Evolutionary conservation across 331 rosid genomes (phyloP), one percentile per base, ranked within the genome.

Genomic region (Telfairia occidentalis): DNA sequence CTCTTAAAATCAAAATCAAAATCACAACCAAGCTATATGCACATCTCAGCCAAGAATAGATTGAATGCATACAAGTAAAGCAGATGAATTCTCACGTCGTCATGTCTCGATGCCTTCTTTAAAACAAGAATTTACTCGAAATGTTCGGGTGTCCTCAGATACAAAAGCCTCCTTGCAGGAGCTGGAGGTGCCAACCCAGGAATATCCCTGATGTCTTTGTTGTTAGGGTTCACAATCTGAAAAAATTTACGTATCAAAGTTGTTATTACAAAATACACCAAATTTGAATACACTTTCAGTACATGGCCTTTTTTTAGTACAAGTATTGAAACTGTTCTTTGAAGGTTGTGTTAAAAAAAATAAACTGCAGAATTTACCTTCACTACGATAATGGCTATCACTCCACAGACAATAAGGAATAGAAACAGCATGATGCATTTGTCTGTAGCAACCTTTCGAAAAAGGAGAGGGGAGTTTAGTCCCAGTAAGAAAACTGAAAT

Each of bases 161-260:
- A 88, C 86, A 95, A 84, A 81, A 95, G 99, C 87, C 93, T 90
- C 86, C 99, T 85, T 11, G 79, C 54, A 16, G 96, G 96, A 24
- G 76, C 99, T 59, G 99, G 99, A 37, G 99, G 99, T 11, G 97
- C 99, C 92, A 95, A 77, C 64, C 99, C 99, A 46, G 97, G 97
- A 75, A 90, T 90, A 79, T 89, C 96, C 82, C 86, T 85, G 59
- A 90, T 86, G 82, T 87, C 78, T 81, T 92, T 90, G 90, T 92
- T 90, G 82, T 80, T 53, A 45, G 97, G 99, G 76, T 92, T 71
- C 84, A 95, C 93, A 84, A 94, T 84, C 98, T 94, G 89, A 82
- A 84, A 82, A 84, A 32, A 5, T 58, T 30, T 23, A 66, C 57
- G 57, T 4, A 57, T 18, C 60, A 70, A 69, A 46, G 5, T 28